Evolutionary conservation across 768 basidiomycete species (phyloP), one percentile per base, ranked within the genome.

Genomic region (Boletus huronensis): DNA sequence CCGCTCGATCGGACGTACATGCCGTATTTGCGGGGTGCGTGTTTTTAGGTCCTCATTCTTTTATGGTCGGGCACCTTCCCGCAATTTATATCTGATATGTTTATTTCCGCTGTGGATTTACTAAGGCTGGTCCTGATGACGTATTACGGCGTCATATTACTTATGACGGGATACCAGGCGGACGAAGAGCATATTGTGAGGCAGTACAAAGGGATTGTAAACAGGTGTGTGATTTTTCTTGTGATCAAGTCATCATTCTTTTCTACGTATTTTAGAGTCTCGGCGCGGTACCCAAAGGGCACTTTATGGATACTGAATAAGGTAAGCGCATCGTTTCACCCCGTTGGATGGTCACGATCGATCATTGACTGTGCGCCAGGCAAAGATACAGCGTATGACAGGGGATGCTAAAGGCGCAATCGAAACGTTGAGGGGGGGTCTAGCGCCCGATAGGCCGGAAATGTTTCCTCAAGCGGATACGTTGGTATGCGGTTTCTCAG

Each of bases 41-140:
- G 39, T 42, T 23, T 32, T 36, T 49, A 13, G 21, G 1, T n/a
- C 26, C 45, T 52, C 32, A 13, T 48, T n/a, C 34, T 16, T 25
- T 13, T 6, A 6, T 23, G 21, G 21, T 21, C 6, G 23, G 29
- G 23, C 9, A 35, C 48, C n/a, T 5, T 47, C 5, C 41, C 45
- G 28, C 21, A 45, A 34, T 21, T 13, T 7, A 5, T 19, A 17
- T 36, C 48, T 50, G 35, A 57, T 32, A 23, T 19, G 21, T 42
- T 48, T 25, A 31, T 44, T 44, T 62, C 29, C 28, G n/a, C 10
- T n/a, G 23, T 36, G 44, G 9, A 44, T 23, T 39, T 17, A n/a
- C n/a, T n/a, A 52, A 87, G 87, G 14, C 72, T 92, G n/a, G 80
- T 87, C 0, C 70, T 93, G 8, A 91, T 93, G 87, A 87, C 87